Conservation (phyloP, 2,329 filamentous ascomycete genomes). For the Venturia asperata region DNA sequence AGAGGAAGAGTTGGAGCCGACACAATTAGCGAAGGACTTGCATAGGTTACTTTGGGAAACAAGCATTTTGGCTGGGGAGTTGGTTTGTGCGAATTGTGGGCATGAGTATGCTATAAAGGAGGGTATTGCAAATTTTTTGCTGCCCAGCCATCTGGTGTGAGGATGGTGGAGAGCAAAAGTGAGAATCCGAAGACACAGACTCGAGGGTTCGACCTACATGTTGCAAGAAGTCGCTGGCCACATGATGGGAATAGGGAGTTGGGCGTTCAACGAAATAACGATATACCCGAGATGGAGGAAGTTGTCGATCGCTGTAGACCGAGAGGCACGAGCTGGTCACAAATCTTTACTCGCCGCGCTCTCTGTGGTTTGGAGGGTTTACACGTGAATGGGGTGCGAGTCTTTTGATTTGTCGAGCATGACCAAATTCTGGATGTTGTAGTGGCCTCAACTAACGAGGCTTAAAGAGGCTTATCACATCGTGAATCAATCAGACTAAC, state of each 20-base stretch:
- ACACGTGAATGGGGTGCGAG: no score
- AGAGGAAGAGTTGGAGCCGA: constrained; percentile 45
- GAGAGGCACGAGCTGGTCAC: background rate
- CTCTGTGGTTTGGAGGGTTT: background rate
- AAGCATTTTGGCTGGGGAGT: constrained; percentile 76
- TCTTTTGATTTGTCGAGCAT: no score
- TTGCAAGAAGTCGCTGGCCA: background rate
- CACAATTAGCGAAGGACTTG: constrained; percentile 63
- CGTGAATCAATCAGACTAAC: background rate
- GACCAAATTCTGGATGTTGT: no score
- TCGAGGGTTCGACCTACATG: background rate
- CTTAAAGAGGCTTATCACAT: background rate
- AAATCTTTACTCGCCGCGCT: background rate
- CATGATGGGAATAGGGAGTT: background rate
- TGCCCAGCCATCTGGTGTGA: constrained; percentile 83
- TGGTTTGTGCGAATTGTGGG: constrained; percentile 84
- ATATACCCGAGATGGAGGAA: background rate
- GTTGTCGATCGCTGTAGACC: background rate
- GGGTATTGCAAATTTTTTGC: constrained; percentile 90
- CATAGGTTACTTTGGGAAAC: constrained; percentile 83
- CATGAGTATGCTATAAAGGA: constrained; percentile 94
- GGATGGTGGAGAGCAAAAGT: background rate
- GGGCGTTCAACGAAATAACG: background rate
- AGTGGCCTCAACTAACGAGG: no score
- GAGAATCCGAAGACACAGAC: background rate